phyloP scores from a whole-genome alignment of 2,329 filamentous ascomycete species.

The Grosmannia clavigera region DNA sequence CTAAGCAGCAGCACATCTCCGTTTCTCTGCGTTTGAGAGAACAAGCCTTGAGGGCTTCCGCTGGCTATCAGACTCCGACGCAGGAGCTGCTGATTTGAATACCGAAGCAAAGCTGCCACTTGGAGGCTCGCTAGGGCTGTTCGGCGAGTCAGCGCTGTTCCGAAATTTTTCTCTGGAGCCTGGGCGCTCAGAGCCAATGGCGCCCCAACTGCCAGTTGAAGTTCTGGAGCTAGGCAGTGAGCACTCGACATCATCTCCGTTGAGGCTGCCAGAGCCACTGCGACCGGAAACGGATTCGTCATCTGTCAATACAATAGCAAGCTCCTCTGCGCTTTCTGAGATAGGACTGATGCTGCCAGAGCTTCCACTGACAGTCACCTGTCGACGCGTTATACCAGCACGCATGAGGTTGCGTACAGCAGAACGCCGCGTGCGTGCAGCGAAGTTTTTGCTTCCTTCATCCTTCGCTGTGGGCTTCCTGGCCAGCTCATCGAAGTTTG shows the following conservation, averaged over 20 bases:
- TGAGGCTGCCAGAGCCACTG: conserved; percentile 69
- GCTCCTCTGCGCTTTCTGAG: conserved; percentile 61
- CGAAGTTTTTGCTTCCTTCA: conserved; percentile 97
- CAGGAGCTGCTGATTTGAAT: conserved; percentile 50
- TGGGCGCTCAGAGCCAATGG: conserved; percentile 79
- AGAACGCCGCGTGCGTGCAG: conserved; percentile 78
- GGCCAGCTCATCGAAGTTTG: conserved; percentile 79
- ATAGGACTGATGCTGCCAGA: conserved; percentile 78
- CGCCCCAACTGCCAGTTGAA: conserved; percentile 60
- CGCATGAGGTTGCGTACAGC: conserved; percentile 86
- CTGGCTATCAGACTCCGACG: conserved; percentile 46
- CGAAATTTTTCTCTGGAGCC: conserved; percentile 53
- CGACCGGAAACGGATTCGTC: conserved; percentile 64
- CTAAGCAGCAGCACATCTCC: conserved; percentile 29
- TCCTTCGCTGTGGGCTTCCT: conserved; percentile 83
- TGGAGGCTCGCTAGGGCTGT: conserved; percentile 40
- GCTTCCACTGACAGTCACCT: conserved; percentile 58
- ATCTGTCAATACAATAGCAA: conserved; percentile 57
- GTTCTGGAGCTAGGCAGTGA: conserved; percentile 65
- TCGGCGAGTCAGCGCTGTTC: conserved; percentile 51
- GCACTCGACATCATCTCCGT: conserved; percentile 51
- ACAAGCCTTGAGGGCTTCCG: conserved; percentile 81
- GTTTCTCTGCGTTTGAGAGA: conserved; percentile 80
- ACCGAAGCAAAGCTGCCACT: conserved; percentile 53
- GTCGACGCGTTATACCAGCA: conserved; percentile 76